Evolutionary conservation across 2,329 filamentous ascomycete genomes (phyloP).

Genomic region (Ilyonectria mors-panacis): DNA sequence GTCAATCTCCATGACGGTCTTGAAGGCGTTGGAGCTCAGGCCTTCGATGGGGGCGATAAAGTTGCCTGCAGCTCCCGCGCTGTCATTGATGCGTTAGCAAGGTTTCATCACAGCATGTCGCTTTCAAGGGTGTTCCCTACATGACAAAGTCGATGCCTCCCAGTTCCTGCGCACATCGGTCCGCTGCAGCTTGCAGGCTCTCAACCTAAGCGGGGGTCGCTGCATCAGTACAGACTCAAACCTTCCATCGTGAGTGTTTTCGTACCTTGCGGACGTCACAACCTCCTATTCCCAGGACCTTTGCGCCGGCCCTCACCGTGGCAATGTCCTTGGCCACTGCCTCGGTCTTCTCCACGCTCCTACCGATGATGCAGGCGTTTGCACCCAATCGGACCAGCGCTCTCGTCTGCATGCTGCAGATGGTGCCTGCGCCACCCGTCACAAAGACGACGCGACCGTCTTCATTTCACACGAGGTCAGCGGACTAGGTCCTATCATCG

Average conservation of each 20-base stretch:
- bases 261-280: constrained; percentile 81
- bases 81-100: constrained; percentile 53
- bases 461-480: constrained; percentile 54
- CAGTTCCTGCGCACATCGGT: constrained; percentile 84
- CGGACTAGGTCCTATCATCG: not conserved
- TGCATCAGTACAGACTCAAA: constrained; percentile 9
- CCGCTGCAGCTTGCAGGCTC: constrained; percentile 74
- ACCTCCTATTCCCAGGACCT: constrained; percentile 88
- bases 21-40: constrained; percentile 91
- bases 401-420: constrained; percentile 94
- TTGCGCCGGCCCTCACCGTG: constrained; percentile 81
- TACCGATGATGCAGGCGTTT: constrained; percentile 93
- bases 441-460: constrained; percentile 93
- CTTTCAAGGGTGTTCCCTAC: constrained; percentile 64
- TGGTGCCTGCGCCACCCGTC: constrained; percentile 93
- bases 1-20: constrained; percentile 96
- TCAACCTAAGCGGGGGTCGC: constrained; percentile 43
- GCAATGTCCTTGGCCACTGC: constrained; percentile 85
- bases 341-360: constrained; percentile 91
- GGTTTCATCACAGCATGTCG: not conserved
- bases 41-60: constrained; percentile 90
- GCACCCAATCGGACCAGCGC: constrained; percentile 93
- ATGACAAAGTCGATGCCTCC: constrained; percentile 94
- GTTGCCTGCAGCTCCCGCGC: constrained; percentile 95
- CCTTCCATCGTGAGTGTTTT: not conserved